phyloP scores from a whole-genome alignment of 805 yeast genomes.

The Kodamaea sagamina region DNA sequence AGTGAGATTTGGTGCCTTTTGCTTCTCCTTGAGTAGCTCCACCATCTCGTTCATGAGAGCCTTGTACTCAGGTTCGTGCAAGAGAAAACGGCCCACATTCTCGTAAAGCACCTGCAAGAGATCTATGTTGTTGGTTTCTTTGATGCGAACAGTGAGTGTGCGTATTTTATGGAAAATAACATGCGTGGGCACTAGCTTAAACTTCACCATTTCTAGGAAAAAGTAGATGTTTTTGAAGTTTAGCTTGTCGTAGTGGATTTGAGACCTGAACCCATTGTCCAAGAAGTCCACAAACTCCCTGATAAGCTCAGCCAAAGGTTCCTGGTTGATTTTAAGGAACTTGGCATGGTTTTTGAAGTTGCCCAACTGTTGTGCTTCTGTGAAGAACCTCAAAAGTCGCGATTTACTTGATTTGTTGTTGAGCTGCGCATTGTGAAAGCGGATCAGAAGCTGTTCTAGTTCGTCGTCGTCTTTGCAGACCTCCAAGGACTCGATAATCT shows the following conservation, averaged over 20 bases:
- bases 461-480: slow-evolving; percentile 44
- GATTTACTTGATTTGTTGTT: slow-evolving; percentile 74
- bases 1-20: slow-evolving; percentile 50
- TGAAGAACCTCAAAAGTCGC: slow-evolving; percentile 57
- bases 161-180: slow-evolving; percentile 73
- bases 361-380: slow-evolving; percentile 48
- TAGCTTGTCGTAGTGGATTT: slow-evolving; percentile 52
- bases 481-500: slow-evolving; percentile 46
- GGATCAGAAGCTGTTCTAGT: slow-evolving; percentile 41
- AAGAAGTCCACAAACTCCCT: slow-evolving; percentile 54
- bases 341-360: slow-evolving; percentile 58
- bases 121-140: slow-evolving; percentile 63
- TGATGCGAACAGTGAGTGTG: slow-evolving; percentile 52
- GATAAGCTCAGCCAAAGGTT: slow-evolving; percentile 49
- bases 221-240: slow-evolving; percentile 61
- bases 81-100: slow-evolving; percentile 65
- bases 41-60: slow-evolving; percentile 66
- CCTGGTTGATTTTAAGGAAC: slow-evolving; percentile 63
- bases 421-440: slow-evolving; percentile 52
- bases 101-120: slow-evolving; percentile 71
- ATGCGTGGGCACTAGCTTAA: slow-evolving; percentile 69
- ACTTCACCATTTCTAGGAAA: slow-evolving; percentile 75
- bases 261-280: slow-evolving; percentile 62
- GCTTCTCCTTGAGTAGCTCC: slow-evolving; percentile 50
- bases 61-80: slow-evolving; percentile 56